These are phyloP conservation scores for Begonia fuchsioides DNA, from an alignment of 306 rosid genomes.

Conservation along the genomic window DNA sequence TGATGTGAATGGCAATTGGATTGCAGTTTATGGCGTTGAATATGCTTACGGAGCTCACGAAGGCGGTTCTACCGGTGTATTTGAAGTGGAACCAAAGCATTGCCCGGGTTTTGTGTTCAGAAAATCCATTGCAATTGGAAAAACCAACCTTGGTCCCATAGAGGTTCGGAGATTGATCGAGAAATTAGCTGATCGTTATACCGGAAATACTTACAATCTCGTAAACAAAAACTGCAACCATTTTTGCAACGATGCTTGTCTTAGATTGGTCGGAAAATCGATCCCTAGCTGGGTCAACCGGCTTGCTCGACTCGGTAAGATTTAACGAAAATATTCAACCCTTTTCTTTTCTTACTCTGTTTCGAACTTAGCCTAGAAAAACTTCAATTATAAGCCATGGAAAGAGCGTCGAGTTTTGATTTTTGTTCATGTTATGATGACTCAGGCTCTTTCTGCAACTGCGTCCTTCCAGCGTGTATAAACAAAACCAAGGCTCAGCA, in stretches of 20 bases:
- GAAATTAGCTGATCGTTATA: conserved; percentile 55
- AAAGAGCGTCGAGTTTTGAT: too few relatives aligned
- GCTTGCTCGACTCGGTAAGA: conserved; percentile 88
- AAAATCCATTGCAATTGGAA: conserved; percentile 64
- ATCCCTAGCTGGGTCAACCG: conserved; percentile 97
- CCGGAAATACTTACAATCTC: conserved; percentile 76
- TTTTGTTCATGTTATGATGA: too few relatives aligned
- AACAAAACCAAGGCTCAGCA: conserved; percentile 60
- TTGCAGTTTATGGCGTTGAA: conserved; percentile 69
- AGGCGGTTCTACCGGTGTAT: conserved; percentile 60
- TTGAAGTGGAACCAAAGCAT: conserved; percentile 73
- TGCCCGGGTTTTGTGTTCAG: conserved; percentile 95
- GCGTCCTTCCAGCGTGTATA: conserved; percentile 90
- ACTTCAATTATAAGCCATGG: too few relatives aligned
- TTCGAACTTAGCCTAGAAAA: too few relatives aligned
- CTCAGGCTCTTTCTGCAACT: conserved; percentile 79
- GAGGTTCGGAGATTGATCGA: conserved; percentile 69
- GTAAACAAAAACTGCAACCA: conserved; percentile 91
- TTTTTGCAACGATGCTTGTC: conserved; percentile 65
- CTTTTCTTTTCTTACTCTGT: too few relatives aligned
- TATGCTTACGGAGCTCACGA: conserved; percentile 98
- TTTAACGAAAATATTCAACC: conserved; percentile 1
- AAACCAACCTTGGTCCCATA: conserved; percentile 48
- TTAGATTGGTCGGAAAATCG: conserved; percentile 45
- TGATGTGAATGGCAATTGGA: background rate